Evolutionary conservation across 345 rosid species (phyloP).

Genomic region (Iberis pinnata): DNA sequence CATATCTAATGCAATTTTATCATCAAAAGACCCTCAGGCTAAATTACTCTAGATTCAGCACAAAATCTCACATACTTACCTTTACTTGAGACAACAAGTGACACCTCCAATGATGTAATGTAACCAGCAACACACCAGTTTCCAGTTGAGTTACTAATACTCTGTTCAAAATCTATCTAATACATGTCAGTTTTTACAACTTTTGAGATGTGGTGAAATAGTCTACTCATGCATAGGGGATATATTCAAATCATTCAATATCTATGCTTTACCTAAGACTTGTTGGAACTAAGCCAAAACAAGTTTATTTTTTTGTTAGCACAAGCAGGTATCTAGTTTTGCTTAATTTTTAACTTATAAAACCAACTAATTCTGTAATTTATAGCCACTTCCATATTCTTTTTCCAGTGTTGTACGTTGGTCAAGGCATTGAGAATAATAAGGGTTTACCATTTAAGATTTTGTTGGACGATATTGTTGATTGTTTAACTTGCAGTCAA

Average conservation of each 20-base stretch:
- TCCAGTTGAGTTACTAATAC: constrained; percentile 1
- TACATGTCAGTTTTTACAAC: too few relatives aligned
- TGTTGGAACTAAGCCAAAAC: not conserved
- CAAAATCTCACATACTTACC: not conserved
- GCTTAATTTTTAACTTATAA: not conserved
- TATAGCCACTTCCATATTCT: not conserved
- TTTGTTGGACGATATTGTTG: not conserved
- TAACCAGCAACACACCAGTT: constrained; percentile 8
- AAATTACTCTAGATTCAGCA: not conserved
- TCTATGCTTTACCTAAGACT: too few relatives aligned
- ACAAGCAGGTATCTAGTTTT: not conserved
- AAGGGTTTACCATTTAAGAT: not conserved
- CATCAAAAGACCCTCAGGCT: not conserved
- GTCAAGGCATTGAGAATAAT: not conserved
- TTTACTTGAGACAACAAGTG: not conserved
- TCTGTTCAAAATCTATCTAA: not conserved
- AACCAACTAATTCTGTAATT: not conserved
- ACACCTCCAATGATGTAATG: constrained; percentile 6
- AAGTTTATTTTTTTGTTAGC: not conserved
- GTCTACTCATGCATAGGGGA: not conserved
- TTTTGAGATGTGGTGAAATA: too few relatives aligned
- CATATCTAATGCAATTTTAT: not conserved
- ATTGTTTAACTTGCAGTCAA: constrained; percentile 17
- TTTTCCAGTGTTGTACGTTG: not conserved
- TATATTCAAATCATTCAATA: too few relatives aligned